Evolutionary conservation across 768 basidiomycete genomes (phyloP).

Genomic region (Leccinellum rugosiceps): DNA sequence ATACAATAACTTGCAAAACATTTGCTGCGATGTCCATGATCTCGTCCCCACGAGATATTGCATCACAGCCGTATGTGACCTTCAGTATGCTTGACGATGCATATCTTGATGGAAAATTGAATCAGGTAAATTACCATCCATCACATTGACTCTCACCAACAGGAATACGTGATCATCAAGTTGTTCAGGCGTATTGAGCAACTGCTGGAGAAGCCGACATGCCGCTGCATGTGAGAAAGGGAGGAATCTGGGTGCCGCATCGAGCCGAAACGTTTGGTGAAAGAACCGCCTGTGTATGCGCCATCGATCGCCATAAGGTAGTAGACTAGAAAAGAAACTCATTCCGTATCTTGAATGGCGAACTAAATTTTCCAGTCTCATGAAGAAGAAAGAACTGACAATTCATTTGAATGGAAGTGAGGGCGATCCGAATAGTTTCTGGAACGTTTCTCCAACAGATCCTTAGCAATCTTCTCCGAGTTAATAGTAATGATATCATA

Average conservation of each 20-base stretch:
- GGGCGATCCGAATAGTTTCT: not conserved
- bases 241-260: not conserved
- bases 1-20: not conserved
- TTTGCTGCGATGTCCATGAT: not conserved
- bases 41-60: not conserved
- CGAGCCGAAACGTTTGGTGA: not conserved
- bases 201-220: not conserved
- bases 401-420: not conserved
- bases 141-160: not conserved
- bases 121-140: not conserved
- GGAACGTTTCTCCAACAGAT: not conserved
- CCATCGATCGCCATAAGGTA: not conserved
- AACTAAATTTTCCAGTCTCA: not conserved
- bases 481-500: not conserved
- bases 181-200: not conserved
- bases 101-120: not conserved
- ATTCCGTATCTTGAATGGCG: not conserved
- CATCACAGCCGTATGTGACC: not conserved
- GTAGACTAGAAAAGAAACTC: not conserved
- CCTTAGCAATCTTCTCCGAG: not conserved
- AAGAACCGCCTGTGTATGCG: not conserved
- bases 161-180: not conserved
- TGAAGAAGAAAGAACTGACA: not conserved
- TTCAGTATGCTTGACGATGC: not conserved
- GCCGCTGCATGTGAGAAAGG: not conserved